A percentile compares a stretch with the other conserved stretches of the same genome.
phyloP scores from a whole-genome alignment of 176 grass and related monocot genomes.

The Typha latifolia region DNA sequence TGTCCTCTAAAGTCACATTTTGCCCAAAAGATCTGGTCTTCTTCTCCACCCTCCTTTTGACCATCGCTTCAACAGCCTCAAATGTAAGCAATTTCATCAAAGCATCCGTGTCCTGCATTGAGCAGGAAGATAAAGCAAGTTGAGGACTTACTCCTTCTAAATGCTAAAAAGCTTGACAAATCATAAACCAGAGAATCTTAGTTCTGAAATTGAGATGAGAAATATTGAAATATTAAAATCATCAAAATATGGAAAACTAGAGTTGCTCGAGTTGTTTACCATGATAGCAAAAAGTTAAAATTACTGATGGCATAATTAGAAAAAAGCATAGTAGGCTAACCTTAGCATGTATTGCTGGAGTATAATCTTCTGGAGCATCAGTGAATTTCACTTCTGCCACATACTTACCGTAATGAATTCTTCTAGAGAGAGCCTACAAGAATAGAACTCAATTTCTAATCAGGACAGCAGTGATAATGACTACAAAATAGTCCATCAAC shows the following conservation, averaged over 20 bases:
- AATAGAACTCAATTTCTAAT: background rate
- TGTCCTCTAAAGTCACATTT: conserved; percentile 55
- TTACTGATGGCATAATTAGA: background rate
- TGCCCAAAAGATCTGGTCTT: conserved; percentile 75
- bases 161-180: background rate
- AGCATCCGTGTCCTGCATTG: conserved; percentile 52
- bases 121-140: conserved; percentile 8
- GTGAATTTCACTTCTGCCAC: conserved; percentile 91
- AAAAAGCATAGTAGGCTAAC: conserved; percentile 28
- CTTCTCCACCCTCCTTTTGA: conserved; percentile 87
- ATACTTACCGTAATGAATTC: conserved; percentile 87
- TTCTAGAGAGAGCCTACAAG: conserved; percentile 70
- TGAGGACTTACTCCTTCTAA: background rate
- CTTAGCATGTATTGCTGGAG: conserved; percentile 54
- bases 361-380: conserved; percentile 70
- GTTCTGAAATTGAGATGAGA: background rate
- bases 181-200: background rate
- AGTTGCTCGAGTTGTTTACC: conserved; percentile 6
- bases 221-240: background rate
- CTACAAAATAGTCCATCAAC: background rate
- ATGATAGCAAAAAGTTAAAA: background rate
- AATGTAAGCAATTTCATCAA: conserved; percentile 84
- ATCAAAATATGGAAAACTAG: background rate
- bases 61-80: conserved; percentile 70
- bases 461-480: background rate